A percentile compares a stretch with the other conserved stretches of the same genome.
These are phyloP conservation scores for Takashimella tepidaria DNA, from an alignment of 1,284 basidiomycete species.

Conservation along the genomic window DNA sequence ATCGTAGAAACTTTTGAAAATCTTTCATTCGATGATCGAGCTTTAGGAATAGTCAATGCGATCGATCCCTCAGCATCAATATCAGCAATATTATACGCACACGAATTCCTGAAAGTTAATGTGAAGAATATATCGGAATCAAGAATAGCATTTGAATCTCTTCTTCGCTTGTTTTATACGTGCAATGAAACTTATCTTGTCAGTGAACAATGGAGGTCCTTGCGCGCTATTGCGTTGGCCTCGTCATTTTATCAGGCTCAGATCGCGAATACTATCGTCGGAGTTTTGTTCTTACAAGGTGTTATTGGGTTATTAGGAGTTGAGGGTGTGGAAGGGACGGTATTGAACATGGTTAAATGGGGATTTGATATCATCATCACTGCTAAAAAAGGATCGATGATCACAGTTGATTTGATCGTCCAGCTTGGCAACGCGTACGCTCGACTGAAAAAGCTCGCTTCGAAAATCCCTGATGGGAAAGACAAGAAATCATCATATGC, in stretches of 20 bases:
- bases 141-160: constrained; percentile 63
- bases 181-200: constrained; percentile 68
- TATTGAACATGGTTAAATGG: constrained; percentile 74
- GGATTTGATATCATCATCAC: constrained; percentile 51
- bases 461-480: no score
- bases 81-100: constrained; percentile 5
- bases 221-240: constrained; percentile 70
- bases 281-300: constrained; percentile 64
- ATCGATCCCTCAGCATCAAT: constrained; percentile 2
- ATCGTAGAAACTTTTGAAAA: not conserved
- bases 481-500: no score
- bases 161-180: constrained; percentile 66
- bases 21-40: not conserved
- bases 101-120: constrained; percentile 5
- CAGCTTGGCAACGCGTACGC: constrained; percentile 21
- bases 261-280: constrained; percentile 57
- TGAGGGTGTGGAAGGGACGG: constrained; percentile 61
- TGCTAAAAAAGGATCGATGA: not conserved
- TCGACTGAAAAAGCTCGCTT: constrained; percentile 2
- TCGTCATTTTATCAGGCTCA: constrained; percentile 57
- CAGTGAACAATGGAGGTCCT: constrained; percentile 74
- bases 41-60: not conserved
- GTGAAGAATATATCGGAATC: constrained; percentile 4
- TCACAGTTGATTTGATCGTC: constrained; percentile 24
- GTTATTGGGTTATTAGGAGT: constrained; percentile 62